Evolutionary conservation across 768 basidiomycete genomes (phyloP).

Genomic region (Kwoniella botswanensis): DNA sequence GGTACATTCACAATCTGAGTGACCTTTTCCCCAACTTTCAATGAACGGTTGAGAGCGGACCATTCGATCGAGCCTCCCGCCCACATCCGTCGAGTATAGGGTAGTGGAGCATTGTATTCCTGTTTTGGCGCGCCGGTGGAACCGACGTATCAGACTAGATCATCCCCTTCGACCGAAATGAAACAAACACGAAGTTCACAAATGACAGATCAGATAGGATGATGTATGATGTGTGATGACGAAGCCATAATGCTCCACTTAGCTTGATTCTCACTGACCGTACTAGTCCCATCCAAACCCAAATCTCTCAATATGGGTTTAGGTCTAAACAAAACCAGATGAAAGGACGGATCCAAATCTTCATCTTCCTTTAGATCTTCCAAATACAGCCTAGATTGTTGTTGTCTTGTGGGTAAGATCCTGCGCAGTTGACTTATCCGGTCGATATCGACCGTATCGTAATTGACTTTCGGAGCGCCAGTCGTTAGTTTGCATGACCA

Average conservation of each 20-base stretch:
- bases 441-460: conserved; percentile 35
- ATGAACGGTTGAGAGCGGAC: conserved; percentile 5
- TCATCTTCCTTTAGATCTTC: conserved; percentile 23
- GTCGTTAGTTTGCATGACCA: conserved; percentile 33
- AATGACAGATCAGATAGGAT: neutral
- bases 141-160: neutral
- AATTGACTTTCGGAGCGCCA: conserved; percentile 5
- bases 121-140: conserved; percentile 14
- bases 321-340: conserved; percentile 44
- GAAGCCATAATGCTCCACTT: neutral
- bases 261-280: conserved; percentile 29
- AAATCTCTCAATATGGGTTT: conserved; percentile 36
- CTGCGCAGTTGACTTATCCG: conserved; percentile 33
- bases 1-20: conserved; percentile 34
- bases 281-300: conserved; percentile 48
- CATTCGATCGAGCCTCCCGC: conserved; percentile 44
- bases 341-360: conserved; percentile 32
- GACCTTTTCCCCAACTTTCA: conserved; percentile 17
- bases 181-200: neutral
- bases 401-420: conserved; percentile 37
- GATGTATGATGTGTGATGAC: neutral
- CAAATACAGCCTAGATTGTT: neutral
- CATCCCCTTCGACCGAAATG: neutral
- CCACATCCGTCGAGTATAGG: conserved; percentile 53
- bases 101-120: conserved; percentile 51